Conservation (phyloP, 495 filamentous ascomycete genomes). For the Schizothecium vesticola region DNA sequence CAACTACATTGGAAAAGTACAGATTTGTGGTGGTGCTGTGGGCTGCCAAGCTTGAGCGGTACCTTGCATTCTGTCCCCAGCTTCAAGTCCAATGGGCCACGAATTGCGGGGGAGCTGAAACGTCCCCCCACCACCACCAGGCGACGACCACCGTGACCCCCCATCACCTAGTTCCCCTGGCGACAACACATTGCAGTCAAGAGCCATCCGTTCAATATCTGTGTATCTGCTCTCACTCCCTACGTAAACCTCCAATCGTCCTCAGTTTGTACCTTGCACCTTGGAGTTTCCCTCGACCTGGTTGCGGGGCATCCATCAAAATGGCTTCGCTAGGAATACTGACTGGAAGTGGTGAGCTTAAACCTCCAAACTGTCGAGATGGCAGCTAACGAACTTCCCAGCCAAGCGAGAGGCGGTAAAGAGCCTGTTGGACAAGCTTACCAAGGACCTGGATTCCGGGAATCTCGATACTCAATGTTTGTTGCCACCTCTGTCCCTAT, state of each 20-base stretch:
- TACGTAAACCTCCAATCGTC: not conserved
- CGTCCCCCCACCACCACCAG: not conserved
- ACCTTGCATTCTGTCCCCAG: not conserved
- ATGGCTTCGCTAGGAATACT: slow-evolving; percentile 12
- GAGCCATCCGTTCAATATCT: not conserved
- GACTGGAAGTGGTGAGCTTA: slow-evolving; percentile 15
- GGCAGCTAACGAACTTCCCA: slow-evolving; percentile 24
- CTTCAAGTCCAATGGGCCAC: not conserved
- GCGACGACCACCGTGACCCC: not conserved
- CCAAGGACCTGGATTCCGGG: slow-evolving; percentile 51
- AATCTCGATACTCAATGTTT: slow-evolving; percentile 53
- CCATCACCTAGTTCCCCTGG: not conserved
- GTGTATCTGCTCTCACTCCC: not conserved
- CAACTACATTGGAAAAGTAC: too few species aligned
- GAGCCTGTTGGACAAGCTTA: slow-evolving; percentile 51
- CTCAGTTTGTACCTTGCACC: not conserved
- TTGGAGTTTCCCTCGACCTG: not conserved
- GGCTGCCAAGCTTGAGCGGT: not conserved
- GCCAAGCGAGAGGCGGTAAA: slow-evolving; percentile 62
- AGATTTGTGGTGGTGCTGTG: too few species aligned
- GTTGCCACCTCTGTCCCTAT: slow-evolving; percentile 19
- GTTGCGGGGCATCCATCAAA: not conserved
- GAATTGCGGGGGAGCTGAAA: not conserved
- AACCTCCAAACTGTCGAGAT: not conserved
- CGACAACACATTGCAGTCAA: not conserved